Evolutionary conservation across 352 stramenopile genomes (phyloP).

Genomic region (Pythium scleroteichum): DNA sequence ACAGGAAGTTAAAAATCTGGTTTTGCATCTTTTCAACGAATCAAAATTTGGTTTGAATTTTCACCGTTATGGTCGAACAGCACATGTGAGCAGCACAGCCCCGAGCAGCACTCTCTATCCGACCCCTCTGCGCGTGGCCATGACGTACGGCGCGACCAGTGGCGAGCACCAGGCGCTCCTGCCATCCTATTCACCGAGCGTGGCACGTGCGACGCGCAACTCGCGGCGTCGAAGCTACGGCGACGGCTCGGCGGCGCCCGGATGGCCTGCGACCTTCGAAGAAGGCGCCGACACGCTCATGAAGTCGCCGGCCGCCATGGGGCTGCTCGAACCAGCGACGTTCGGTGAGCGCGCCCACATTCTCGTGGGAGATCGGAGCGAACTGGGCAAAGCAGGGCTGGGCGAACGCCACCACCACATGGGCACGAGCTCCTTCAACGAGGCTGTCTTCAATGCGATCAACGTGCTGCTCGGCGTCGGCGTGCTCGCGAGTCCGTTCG

Average conservation of each 20-base stretch:
- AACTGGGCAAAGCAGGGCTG: constrained; percentile 9
- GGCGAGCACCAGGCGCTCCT: constrained; percentile 35
- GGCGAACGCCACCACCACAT: constrained; percentile 18
- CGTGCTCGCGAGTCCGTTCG: constrained; percentile 83
- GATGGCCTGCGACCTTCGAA: constrained; percentile 79
- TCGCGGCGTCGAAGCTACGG: constrained; percentile 20
- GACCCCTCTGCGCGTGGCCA: neutral
- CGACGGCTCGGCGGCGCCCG: constrained; percentile 30
- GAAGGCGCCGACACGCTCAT: constrained; percentile 50
- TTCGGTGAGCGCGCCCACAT: constrained; percentile 50
- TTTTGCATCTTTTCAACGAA: constrained; percentile 3
- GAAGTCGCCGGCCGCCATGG: constrained; percentile 51
- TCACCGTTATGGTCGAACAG: neutral
- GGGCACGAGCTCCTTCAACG: constrained; percentile 70
- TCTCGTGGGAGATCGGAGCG: constrained; percentile 30
- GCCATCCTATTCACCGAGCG: constrained; percentile 65
- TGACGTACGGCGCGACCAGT: constrained; percentile 23
- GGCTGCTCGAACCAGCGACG: constrained; percentile 35
- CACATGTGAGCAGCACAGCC: neutral
- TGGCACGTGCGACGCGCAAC: constrained; percentile 36
- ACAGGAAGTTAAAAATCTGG: too few relatives aligned
- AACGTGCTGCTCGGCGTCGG: constrained; percentile 87
- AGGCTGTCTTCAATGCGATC: constrained; percentile 82
- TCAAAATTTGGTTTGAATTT: too few relatives aligned
- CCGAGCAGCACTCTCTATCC: neutral